Evolutionary conservation across 306 rosid genomes (phyloP).

Genomic region (Prunus dulcis): DNA sequence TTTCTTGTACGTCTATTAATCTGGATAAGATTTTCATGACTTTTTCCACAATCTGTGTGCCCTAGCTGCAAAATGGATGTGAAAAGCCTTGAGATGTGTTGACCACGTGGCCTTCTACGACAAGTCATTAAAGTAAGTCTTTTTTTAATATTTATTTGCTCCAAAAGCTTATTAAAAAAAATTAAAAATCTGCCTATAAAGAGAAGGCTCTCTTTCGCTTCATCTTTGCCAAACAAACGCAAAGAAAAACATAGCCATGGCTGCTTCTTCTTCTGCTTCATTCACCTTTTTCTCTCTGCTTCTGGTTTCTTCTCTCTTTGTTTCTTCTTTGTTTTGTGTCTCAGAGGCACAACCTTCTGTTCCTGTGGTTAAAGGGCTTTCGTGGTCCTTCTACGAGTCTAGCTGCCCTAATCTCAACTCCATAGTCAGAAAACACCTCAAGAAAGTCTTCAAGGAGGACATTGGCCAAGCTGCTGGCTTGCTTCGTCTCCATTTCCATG

Average conservation of each 20-base stretch:
- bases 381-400: constrained; percentile 42
- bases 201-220: not conserved
- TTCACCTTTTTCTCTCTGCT: constrained; percentile 2
- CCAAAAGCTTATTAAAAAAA: not conserved
- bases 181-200: constrained; percentile 5
- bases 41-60: not conserved
- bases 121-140: not conserved
- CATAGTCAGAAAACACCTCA: constrained; percentile 48
- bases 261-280: not conserved
- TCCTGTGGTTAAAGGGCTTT: constrained; percentile 38
- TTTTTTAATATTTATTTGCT: not conserved
- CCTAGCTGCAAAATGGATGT: not conserved
- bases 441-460: constrained; percentile 46
- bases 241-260: constrained; percentile 8
- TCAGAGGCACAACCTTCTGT: constrained; percentile 19
- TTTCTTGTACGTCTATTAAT: not conserved
- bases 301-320: constrained; percentile 21
- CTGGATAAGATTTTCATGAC: not conserved
- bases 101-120: not conserved
- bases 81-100: not conserved
- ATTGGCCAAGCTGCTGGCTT: constrained; percentile 73
- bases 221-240: not conserved
- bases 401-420: constrained; percentile 51
- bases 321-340: constrained; percentile 5
- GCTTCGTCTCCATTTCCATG: constrained; percentile 75